Conservation (phyloP, 2,329 filamentous ascomycete genomes). For the Aspergillus texensis region DNA sequence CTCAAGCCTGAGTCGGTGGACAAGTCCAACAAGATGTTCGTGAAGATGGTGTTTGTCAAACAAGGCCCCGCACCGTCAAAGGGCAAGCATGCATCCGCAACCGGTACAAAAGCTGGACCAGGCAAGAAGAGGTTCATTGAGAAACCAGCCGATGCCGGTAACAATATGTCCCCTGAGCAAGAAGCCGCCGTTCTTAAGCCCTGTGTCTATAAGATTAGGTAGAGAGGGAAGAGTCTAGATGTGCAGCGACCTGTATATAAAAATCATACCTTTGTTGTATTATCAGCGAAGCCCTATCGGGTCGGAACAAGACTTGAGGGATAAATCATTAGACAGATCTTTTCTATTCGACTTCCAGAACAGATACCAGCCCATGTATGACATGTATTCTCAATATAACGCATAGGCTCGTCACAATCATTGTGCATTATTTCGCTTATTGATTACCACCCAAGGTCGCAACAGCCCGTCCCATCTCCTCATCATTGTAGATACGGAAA, state of each 20-base stretch:
- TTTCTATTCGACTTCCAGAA: constrained; percentile 32
- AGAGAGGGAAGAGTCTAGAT: constrained; percentile 24
- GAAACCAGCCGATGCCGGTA: constrained; percentile 54
- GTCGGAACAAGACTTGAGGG: neutral
- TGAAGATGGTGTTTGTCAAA: constrained; percentile 94
- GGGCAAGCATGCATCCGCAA: constrained; percentile 66
- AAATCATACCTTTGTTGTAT: constrained; percentile 11
- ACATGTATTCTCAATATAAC: constrained; percentile 20
- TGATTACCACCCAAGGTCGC: constrained; percentile 62
- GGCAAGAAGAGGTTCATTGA: constrained; percentile 61
- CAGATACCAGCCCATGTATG: constrained; percentile 19
- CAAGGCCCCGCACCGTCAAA: constrained; percentile 66
- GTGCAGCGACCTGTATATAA: constrained; percentile 3
- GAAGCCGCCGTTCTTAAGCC: constrained; percentile 82
- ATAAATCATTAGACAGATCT: constrained; percentile 26
- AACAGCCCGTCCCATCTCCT: constrained; percentile 94
- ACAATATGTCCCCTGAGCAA: constrained; percentile 59
- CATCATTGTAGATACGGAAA: constrained; percentile 97
- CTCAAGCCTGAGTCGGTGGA: constrained; percentile 75
- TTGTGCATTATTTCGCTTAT: constrained; percentile 27
- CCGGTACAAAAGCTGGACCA: constrained; percentile 33
- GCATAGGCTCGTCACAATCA: constrained; percentile 18
- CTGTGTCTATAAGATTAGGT: constrained; percentile 92
- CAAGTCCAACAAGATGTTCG: constrained; percentile 95
- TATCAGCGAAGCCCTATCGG: constrained; percentile 2